Evolutionary conservation across 208 protist genomes (phyloP).

Genomic region (Leishmania lainsoni): DNA sequence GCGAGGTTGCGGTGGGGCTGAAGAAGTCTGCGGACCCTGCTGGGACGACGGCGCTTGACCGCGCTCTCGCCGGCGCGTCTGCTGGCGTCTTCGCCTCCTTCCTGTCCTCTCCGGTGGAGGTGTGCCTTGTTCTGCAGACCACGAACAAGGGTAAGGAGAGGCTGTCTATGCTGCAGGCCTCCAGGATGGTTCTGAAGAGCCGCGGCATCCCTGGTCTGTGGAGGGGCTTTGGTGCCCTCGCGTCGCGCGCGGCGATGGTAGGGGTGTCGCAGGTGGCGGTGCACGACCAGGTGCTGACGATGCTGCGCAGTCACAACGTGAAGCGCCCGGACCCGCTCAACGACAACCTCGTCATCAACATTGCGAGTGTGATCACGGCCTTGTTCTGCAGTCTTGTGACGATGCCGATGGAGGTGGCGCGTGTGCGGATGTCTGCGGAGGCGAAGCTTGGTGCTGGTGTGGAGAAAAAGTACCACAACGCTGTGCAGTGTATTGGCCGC

Average conservation of each 20-base stretch:
- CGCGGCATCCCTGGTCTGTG: slow-evolving; percentile 79
- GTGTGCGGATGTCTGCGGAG: slow-evolving; percentile 90
- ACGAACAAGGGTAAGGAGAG: slow-evolving; percentile 67
- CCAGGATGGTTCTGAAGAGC: slow-evolving; percentile 40
- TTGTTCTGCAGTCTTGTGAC: slow-evolving; percentile 87
- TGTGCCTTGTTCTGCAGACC: slow-evolving; percentile 92
- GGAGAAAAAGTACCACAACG: slow-evolving; percentile 71
- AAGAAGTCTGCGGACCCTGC: slow-evolving; percentile 48
- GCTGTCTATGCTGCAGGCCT: slow-evolving; percentile 54
- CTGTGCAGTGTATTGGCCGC: slow-evolving; percentile 77
- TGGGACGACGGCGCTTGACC: slow-evolving; percentile 65
- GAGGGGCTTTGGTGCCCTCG: slow-evolving; percentile 80
- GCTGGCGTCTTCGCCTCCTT: slow-evolving; percentile 87
- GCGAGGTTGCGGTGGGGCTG: slow-evolving; percentile 48
- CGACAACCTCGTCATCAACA: slow-evolving; percentile 82
- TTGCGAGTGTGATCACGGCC: slow-evolving; percentile 78
- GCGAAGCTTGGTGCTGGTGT: slow-evolving; percentile 53
- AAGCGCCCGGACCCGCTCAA: slow-evolving; percentile 30
- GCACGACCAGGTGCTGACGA: slow-evolving; percentile 91
- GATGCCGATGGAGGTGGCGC: slow-evolving; percentile 91
- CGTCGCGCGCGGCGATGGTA: slow-evolving; percentile 82
- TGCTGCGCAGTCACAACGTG: slow-evolving; percentile 58
- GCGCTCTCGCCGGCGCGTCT: slow-evolving; percentile 72
- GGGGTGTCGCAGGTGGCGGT: slow-evolving; percentile 91
- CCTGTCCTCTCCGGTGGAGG: slow-evolving; percentile 88